phyloP scores from a whole-genome alignment of 441 rosid genomes.

The Codiaeum variegatum region DNA sequence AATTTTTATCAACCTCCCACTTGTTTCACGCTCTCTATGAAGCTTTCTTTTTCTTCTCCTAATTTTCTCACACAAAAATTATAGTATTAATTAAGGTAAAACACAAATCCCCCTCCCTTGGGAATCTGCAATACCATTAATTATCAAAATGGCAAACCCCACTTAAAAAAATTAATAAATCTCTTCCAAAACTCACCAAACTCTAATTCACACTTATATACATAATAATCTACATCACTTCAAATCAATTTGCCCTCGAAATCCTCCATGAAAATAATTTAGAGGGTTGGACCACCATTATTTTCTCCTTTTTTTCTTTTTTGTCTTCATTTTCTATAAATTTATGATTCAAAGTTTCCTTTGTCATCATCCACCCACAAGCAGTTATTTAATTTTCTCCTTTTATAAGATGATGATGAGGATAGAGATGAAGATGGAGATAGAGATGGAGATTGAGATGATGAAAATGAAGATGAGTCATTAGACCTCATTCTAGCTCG shows the following conservation, averaged over 20 bases:
- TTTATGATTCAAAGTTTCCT: slow-evolving; percentile 44
- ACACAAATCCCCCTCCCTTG: slow-evolving; percentile 51
- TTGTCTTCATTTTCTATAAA: neutral
- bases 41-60: slow-evolving; percentile 17
- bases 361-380: slow-evolving; percentile 71
- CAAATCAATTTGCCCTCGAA: slow-evolving; percentile 38
- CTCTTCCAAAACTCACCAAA: slow-evolving; percentile 42
- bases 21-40: slow-evolving; percentile 29
- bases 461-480: slow-evolving; percentile 53
- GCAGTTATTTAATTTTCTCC: slow-evolving; percentile 62
- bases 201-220: slow-evolving; percentile 31
- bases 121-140: slow-evolving; percentile 82
- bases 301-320: slow-evolving; percentile 1
- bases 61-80: slow-evolving; percentile 36
- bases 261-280: slow-evolving; percentile 34
- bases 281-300: slow-evolving; percentile 45
- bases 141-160: slow-evolving; percentile 41
- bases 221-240: slow-evolving; percentile 32
- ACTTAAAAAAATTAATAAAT: slow-evolving; percentile 33
- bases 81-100: slow-evolving; percentile 10
- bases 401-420: slow-evolving; percentile 36
- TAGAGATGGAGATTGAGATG: slow-evolving; percentile 47
- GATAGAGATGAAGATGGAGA: slow-evolving; percentile 35
- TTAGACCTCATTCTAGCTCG: slow-evolving; percentile 51
- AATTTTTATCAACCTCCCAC: slow-evolving; percentile 30